These are phyloP conservation scores for Penicillium samsonianum DNA, from an alignment of 495 filamentous ascomycete genomes.

Conservation along the genomic window DNA sequence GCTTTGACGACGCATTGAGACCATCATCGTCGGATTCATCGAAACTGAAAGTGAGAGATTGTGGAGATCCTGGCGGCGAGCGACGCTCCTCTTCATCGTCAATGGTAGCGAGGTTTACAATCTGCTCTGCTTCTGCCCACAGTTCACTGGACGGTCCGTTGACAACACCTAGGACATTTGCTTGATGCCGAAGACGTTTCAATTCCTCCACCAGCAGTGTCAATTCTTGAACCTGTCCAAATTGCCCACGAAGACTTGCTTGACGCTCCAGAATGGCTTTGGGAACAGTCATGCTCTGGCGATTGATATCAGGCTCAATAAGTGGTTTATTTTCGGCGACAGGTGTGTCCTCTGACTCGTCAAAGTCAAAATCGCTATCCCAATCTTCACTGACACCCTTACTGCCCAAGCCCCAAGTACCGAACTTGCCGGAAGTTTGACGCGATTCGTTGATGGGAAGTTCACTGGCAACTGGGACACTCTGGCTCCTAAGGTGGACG, in stretches of 20 bases:
- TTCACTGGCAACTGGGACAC: slow-evolving; percentile 85
- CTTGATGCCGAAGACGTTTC: slow-evolving; percentile 65
- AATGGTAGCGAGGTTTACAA: slow-evolving; percentile 81
- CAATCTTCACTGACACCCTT: slow-evolving; percentile 82
- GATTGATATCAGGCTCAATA: slow-evolving; percentile 25
- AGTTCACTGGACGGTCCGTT: slow-evolving; percentile 61
- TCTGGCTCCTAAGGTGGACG: slow-evolving; percentile 88
- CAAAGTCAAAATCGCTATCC: slow-evolving; percentile 83
- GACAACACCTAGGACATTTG: slow-evolving; percentile 64
- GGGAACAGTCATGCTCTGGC: slow-evolving; percentile 69
- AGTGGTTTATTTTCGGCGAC: slow-evolving; percentile 30
- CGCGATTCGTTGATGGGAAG: slow-evolving; percentile 52
- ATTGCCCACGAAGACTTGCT: slow-evolving; percentile 81
- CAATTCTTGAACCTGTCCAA: slow-evolving; percentile 82
- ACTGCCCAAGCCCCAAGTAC: slow-evolving; percentile 82
- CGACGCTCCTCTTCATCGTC: slow-evolving; percentile 68
- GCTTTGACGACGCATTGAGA: slow-evolving; percentile 35
- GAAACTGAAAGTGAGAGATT: slow-evolving; percentile 54
- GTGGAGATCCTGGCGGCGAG: slow-evolving; percentile 52
- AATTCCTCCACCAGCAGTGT: slow-evolving; percentile 80
- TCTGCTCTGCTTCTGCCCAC: slow-evolving; percentile 86
- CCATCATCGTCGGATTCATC: slow-evolving; percentile 64
- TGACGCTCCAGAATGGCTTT: slow-evolving; percentile 81
- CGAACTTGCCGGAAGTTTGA: slow-evolving; percentile 74
- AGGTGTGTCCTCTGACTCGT: slow-evolving; percentile 48